Base-by-base conservation (phyloP, 371 early-diverging fungal species). In the Mucor plumbeus region DNA sequence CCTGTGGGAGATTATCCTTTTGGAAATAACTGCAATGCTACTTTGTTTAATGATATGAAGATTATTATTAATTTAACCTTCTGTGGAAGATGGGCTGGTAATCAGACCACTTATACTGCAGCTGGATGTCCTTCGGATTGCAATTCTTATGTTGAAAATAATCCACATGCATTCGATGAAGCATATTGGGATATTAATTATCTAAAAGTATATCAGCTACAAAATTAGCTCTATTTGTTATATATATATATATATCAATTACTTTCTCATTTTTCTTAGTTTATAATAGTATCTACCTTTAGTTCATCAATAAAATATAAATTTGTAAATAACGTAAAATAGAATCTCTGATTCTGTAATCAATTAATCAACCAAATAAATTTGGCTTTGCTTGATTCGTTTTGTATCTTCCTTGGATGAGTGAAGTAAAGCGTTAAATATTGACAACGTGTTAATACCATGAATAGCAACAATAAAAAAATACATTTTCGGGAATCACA, bases 1-100 rank as follows among this genome's bases (percentile, higher is more conserved):
- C 78, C 80, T 43, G 39, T 69, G 1, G 74, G 74, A 5, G 14
- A 53, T 53, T 80, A 69, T 59, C 76, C 76, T 13, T 70, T 74
- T 44, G 58, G 15, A 33, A 26, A 19, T n/a, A 44, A 47, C 3
- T 74, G 75, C 44, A 13, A 67, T 39, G 13, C 64, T 14, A 36
- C 34, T 14, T 34, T 58, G 14, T 74, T 74, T 21, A 39, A 26
- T 1, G 40, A 68, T 15, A 35, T 67, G 10, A 31, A 62, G 1
- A 62, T 74, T 31, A 40, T 74, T 2, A n/a, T 74, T 39, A 47
- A 74, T 36, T 56, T 64, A 14, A 67, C 67, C 10, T 74, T 70
- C 43, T 74, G 70, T 64, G 67, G 70, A 31, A 63, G 65, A 21
- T 74, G 68, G 65, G 75, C 66, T 15, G 70, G 70, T 5, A 21